Evolutionary conservation across 495 filamentous ascomycete species (phyloP).

Genomic region (Pseudoneurospora amorphoporcata): DNA sequence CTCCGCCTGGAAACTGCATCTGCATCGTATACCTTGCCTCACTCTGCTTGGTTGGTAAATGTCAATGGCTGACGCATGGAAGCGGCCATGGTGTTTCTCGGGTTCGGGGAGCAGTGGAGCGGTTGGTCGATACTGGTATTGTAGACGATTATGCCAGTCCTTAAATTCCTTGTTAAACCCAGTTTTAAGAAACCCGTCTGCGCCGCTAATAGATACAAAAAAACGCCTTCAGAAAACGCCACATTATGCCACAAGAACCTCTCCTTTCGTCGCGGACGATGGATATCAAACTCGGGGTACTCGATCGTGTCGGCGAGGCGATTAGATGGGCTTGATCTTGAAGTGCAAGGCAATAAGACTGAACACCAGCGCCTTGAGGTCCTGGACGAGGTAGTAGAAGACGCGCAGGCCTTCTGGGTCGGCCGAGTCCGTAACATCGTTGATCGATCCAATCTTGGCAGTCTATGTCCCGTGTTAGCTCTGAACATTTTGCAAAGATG

Average conservation of each 20-base stretch:
- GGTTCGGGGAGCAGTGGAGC: background rate
- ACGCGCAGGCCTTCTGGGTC: conserved; percentile 95
- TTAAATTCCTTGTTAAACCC: background rate
- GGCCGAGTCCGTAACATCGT: conserved; percentile 90
- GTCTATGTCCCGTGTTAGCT: conserved; percentile 50
- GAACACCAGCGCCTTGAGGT: conserved; percentile 94
- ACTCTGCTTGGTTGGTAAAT: background rate
- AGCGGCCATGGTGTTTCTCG: background rate
- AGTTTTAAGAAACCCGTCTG: background rate
- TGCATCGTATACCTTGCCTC: background rate
- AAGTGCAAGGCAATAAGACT: conserved; percentile 94
- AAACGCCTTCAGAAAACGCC: background rate
- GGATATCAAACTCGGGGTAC: conserved; percentile 7
- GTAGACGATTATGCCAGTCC: background rate
- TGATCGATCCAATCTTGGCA: conserved; percentile 94
- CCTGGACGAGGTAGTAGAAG: conserved; percentile 99
- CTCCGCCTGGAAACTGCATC: background rate
- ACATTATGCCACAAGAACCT: background rate
- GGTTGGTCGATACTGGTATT: background rate
- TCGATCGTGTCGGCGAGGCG: background rate
- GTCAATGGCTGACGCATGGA: background rate
- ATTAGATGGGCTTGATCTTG: conserved; percentile 88
- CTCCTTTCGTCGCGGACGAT: background rate
- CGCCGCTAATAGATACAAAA: background rate
- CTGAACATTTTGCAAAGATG: background rate